phyloP scores from a whole-genome alignment of 2,329 filamentous ascomycete genomes.

The Aureobasidium melanogenum region DNA sequence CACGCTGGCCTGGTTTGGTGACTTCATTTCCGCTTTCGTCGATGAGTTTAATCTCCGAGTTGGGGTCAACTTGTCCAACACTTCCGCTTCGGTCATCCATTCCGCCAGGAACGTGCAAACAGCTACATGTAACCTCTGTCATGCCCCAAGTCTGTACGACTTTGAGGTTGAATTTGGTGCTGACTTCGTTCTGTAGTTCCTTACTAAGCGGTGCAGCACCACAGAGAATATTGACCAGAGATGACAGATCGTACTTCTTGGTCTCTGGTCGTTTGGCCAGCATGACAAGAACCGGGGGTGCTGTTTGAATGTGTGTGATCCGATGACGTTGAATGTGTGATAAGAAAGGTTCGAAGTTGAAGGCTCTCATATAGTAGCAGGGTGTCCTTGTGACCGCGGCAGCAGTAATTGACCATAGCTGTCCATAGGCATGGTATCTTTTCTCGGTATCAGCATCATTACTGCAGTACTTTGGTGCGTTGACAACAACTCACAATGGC shows the following conservation, averaged over 20 bases:
- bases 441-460: neutral
- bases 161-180: conserved; percentile 24
- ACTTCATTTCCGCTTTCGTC: conserved; percentile 37
- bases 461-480: conserved; percentile 16
- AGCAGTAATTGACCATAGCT: conserved; percentile 31
- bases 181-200: conserved; percentile 31
- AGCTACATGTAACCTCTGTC: conserved; percentile 26
- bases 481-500: conserved; percentile 18
- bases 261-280: conserved; percentile 35
- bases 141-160: conserved; percentile 32
- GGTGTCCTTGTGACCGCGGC: conserved; percentile 26
- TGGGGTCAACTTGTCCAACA: conserved; percentile 29
- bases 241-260: conserved; percentile 31
- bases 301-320: conserved; percentile 32
- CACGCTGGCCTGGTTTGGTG: conserved; percentile 25
- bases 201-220: conserved; percentile 33
- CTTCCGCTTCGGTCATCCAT: conserved; percentile 26
- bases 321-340: conserved; percentile 27
- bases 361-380: conserved; percentile 32
- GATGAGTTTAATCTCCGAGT: conserved; percentile 32
- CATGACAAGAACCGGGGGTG: conserved; percentile 37
- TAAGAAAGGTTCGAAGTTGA: conserved; percentile 28
- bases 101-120: conserved; percentile 28
- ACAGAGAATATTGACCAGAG: conserved; percentile 31
- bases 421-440: conserved; percentile 26